A percentile compares a stretch with the other conserved stretches of the same genome.
These are phyloP conservation scores for Graphilbum fragrans DNA, from an alignment of 2,329 filamentous ascomycete genomes.

Conservation along the genomic window DNA sequence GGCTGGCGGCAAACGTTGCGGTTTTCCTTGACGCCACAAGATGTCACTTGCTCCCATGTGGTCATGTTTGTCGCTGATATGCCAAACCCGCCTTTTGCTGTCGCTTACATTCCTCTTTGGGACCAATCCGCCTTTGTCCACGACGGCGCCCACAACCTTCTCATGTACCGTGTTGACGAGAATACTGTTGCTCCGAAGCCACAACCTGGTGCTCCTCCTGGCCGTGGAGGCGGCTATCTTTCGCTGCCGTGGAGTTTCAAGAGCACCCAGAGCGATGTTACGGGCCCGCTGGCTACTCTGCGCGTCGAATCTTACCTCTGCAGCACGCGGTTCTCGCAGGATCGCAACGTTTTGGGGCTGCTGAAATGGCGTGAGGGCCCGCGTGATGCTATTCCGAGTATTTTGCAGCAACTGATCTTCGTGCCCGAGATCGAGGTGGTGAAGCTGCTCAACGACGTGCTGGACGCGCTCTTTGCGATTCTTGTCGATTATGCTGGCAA, in stretches of 20 bases:
- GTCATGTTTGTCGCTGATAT: conserved; percentile 84
- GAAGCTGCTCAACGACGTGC: conserved; percentile 79
- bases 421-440: conserved; percentile 97
- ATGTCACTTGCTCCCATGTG: conserved; percentile 74
- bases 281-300: conserved; percentile 69
- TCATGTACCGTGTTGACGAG: conserved; percentile 88
- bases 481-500: conserved; percentile 84
- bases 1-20: conserved; percentile 83
- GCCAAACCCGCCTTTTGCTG: conserved; percentile 77
- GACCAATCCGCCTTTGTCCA: conserved; percentile 78
- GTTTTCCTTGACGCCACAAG: conserved; percentile 63
- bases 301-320: conserved; percentile 76
- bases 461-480: conserved; percentile 84
- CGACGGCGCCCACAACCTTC: conserved; percentile 69
- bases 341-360: conserved; percentile 71
- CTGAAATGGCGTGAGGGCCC: conserved; percentile 75
- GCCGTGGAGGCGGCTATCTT: conserved; percentile 74
- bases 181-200: conserved; percentile 59
- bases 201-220: conserved; percentile 25
- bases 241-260: conserved; percentile 67
- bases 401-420: conserved; percentile 77
- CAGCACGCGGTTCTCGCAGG: conserved; percentile 90
- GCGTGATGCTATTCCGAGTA: conserved; percentile 56
- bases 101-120: conserved; percentile 92
- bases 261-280: conserved; percentile 60